These are phyloP conservation scores for Fraxinus sp. DNA, from an alignment of 305 asterid species.

Conservation along the genomic window DNA sequence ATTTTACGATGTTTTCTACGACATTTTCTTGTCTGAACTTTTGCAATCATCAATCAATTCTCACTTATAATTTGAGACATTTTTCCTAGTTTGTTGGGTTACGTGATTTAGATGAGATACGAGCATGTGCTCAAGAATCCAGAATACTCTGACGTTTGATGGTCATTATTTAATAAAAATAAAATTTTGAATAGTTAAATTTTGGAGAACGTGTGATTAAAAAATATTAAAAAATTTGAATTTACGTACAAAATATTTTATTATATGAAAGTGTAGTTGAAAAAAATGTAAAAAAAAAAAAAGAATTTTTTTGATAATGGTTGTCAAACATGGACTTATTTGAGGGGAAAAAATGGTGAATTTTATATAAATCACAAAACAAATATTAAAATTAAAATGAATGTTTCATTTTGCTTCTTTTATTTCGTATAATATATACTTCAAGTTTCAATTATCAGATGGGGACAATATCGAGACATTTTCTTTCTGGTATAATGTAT, in stretches of 20 bases:
- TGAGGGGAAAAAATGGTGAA: background rate
- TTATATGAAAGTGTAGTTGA: too few species aligned
- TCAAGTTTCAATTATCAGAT: background rate
- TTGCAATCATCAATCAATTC: background rate
- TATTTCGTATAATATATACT: background rate
- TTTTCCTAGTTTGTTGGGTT: background rate
- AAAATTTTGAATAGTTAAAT: too few species aligned
- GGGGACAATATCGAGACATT: background rate
- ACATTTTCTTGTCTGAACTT: background rate
- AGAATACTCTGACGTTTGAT: background rate
- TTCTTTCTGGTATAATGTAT: background rate
- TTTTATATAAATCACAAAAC: too few species aligned
- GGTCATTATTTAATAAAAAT: too few species aligned
- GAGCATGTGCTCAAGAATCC: background rate
- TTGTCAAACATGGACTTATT: too few species aligned
- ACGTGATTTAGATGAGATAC: background rate
- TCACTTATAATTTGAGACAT: background rate
- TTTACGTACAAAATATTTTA: too few species aligned
- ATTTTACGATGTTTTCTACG: background rate
- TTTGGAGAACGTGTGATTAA: too few species aligned
- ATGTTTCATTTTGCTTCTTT: background rate
- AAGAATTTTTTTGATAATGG: too few species aligned
- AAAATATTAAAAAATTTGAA: too few species aligned
- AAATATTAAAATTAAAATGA: too few species aligned
- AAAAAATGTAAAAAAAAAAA: too few species aligned